Base-by-base conservation (phyloP, 495 filamentous ascomycete species). In the Trichoderma orchidacearum region DNA sequence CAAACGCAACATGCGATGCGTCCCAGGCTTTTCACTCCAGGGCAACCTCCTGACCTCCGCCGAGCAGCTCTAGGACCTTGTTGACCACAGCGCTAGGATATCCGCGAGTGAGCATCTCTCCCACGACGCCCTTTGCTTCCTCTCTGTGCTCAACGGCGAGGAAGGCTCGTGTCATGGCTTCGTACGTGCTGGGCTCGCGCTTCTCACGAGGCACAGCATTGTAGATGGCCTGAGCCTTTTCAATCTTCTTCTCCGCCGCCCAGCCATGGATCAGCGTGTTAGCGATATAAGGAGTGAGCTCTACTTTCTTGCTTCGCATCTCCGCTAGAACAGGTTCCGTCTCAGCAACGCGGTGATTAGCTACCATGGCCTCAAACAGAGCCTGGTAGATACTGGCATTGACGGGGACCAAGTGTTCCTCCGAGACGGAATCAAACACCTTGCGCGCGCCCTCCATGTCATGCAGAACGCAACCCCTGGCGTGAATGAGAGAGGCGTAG, bases 241-340 rank as follows among this genome's bases (percentile, higher is more conserved):
- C 70, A 27, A 98, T 87, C 56, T 90, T 79, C 69, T 85, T 86
- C 68, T 87, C 87, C 29, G 81, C 74, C 32, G 94, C 90, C 93
- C 93, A 98, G 59, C 93, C 93, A 62, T 97, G 90, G 66, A 98
- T 98, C n/a, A 98, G 81, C 1, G 90, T 95, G 75, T 98, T 98
- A 62, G 94, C 93, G 62, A 98, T 97, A 72, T 98, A 98, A 1
- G 93, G 86, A 4, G 94, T 97, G 79, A 96, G 83, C 55, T 88
- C 86, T 11, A 97, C 83, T 45, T 81, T 72, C 53, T 79, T 80
- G 18, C 69, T 60, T 21, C 71, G 69, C 93, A 98, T 97, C 54
- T 85, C 74, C 21, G 73, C 70, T 21, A 96, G 82, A 41, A 95
- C 65, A 2, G 76, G 68, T 59, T 89, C 83, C 2, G 89, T 92